Percentiles rank a stretch among this genome's conserved stretches.
Evolutionary conservation across 2,329 filamentous ascomycete species (phyloP).

Genomic region (Cytospora leucostoma): DNA sequence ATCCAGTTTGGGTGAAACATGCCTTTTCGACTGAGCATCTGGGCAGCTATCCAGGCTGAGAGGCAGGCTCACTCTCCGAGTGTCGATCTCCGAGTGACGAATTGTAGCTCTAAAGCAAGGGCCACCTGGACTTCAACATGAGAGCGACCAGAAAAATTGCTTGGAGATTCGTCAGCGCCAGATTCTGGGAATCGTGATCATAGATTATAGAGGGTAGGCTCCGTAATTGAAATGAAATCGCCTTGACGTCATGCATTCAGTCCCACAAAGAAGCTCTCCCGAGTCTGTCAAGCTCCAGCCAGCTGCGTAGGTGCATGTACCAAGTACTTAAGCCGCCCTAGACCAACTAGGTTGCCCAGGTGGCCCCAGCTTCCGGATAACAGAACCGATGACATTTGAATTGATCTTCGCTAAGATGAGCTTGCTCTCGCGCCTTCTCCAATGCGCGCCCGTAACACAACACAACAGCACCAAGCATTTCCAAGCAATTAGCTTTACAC

Average conservation of each 20-base stretch:
- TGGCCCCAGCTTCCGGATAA: background rate
- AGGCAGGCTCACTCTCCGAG: too few species aligned
- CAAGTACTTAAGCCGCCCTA: background rate
- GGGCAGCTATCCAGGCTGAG: too few species aligned
- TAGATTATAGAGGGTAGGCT: too few species aligned
- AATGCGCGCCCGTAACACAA: background rate
- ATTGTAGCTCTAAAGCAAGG: too few species aligned
- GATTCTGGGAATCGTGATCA: too few species aligned
- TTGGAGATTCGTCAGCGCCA: too few species aligned
- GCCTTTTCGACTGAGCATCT: too few species aligned
- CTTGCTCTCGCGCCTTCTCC: background rate
- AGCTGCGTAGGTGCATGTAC: background rate
- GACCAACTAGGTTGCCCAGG: background rate
- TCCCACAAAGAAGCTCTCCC: background rate
- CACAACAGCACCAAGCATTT: background rate
- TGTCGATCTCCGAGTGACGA: too few species aligned
- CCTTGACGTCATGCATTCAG: slow-evolving; percentile 20
- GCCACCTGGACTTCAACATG: too few species aligned
- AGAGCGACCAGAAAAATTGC: too few species aligned
- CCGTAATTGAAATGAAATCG: slow-evolving; percentile 12
- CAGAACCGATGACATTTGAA: background rate
- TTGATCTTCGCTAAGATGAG: background rate
- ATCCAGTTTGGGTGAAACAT: too few species aligned
- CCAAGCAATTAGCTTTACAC: background rate
- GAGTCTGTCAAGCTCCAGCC: background rate